These are phyloP conservation scores for Claviceps cyperi DNA, from an alignment of 2,329 filamentous ascomycete genomes.

Conservation along the genomic window DNA sequence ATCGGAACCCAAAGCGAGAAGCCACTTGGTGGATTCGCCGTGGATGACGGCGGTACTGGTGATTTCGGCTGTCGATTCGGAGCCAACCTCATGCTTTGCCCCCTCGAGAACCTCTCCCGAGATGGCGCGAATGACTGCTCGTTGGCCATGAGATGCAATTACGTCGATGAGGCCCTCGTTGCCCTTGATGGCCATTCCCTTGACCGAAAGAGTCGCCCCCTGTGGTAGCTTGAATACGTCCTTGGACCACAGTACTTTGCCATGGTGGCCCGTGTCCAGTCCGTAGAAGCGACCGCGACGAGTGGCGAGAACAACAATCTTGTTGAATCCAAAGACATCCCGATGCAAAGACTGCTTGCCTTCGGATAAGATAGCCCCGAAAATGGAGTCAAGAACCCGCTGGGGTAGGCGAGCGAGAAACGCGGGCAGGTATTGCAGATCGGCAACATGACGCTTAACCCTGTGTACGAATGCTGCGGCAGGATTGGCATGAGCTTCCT, in stretches of 20 bases:
- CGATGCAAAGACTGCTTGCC: constrained; percentile 36
- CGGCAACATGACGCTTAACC: constrained; percentile 64
- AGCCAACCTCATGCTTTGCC: neutral
- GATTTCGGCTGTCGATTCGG: constrained; percentile 1
- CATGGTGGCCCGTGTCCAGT: constrained; percentile 61
- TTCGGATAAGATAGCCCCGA: constrained; percentile 37
- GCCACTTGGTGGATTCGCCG: constrained; percentile 34
- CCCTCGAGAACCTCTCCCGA: constrained; percentile 30
- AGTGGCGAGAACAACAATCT: constrained; percentile 69
- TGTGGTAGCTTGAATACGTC: constrained; percentile 43
- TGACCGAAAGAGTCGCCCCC: constrained; percentile 48
- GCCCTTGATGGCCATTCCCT: constrained; percentile 50
- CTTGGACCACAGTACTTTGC: constrained; percentile 61
- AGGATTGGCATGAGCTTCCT: constrained; percentile 73
- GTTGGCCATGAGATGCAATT: constrained; percentile 46
- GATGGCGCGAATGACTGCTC: constrained; percentile 38
- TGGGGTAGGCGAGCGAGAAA: constrained; percentile 57
- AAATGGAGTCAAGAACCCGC: constrained; percentile 50
- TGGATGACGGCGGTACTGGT: constrained; percentile 36
- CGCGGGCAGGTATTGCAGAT: constrained; percentile 61
- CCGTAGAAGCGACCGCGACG: constrained; percentile 65
- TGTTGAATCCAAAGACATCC: constrained; percentile 79
- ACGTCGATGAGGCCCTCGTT: constrained; percentile 40
- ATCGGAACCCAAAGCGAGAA: constrained; percentile 37
- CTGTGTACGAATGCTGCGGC: constrained; percentile 77